phyloP scores from a whole-genome alignment of 179 eudicot species.

The Drosera spatulata region DNA sequence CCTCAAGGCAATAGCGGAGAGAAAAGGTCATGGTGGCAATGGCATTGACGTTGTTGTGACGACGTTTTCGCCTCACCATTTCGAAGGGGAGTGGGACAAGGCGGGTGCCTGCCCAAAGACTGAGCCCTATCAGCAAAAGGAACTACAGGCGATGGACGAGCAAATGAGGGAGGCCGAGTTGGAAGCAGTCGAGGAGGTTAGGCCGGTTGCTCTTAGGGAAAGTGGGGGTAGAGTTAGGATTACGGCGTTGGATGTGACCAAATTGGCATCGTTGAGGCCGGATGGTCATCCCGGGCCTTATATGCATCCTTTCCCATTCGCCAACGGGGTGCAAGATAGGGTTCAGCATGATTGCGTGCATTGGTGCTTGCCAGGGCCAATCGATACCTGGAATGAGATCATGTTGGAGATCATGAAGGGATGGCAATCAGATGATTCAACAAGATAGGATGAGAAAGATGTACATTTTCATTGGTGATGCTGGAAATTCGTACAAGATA shows the following conservation, averaged over 20 bases:
- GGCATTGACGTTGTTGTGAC: slow-evolving; percentile 53
- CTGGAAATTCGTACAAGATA: background rate
- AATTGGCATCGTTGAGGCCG: slow-evolving; percentile 41
- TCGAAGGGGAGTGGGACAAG: slow-evolving; percentile 93
- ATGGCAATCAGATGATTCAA: slow-evolving; percentile 21
- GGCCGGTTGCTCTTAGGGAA: slow-evolving; percentile 17
- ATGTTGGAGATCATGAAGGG: slow-evolving; percentile 47
- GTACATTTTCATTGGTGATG: too few relatives aligned
- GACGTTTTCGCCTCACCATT: slow-evolving; percentile 81
- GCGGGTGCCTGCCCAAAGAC: slow-evolving; percentile 74
- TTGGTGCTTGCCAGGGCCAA: slow-evolving; percentile 71
- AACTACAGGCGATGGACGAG: slow-evolving; percentile 24
- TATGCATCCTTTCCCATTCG: slow-evolving; percentile 20
- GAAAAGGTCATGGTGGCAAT: slow-evolving; percentile 12
- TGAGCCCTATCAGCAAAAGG: slow-evolving; percentile 39
- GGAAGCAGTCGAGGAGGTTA: slow-evolving; percentile 31
- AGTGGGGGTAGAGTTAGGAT: slow-evolving; percentile 26
- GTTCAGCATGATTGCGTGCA: slow-evolving; percentile 51
- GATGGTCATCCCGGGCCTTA: slow-evolving; percentile 68
- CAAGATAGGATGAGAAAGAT: background rate
- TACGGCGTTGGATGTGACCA: slow-evolving; percentile 37
- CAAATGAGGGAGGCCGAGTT: slow-evolving; percentile 36
- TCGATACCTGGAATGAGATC: slow-evolving; percentile 57
- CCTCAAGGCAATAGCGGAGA: slow-evolving; percentile 38
- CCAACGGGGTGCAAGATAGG: slow-evolving; percentile 21